Base-by-base conservation (phyloP, 371 early-diverging fungal genomes). In the Actinomortierella wolfii region DNA sequence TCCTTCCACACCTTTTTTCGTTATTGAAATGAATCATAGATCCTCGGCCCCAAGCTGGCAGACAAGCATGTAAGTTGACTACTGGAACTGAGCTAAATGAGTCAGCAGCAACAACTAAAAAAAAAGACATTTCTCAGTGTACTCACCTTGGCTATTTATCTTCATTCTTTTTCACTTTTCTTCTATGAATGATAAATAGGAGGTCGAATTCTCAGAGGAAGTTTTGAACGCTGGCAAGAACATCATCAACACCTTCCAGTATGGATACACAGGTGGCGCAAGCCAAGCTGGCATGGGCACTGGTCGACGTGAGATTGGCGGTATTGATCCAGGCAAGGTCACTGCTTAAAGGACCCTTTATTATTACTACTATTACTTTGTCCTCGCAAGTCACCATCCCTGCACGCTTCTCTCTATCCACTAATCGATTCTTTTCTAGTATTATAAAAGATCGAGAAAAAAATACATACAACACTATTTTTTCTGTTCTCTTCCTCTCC, bases 41-140 rank as follows among this genome's bases (percentile, higher is more conserved):
- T 78, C 59, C 63, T 93, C 51, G 94, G 94, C 0, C 93, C 93
- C 14, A 89, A 89, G 67, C 78, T 94, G 54, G 84, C 91, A 6
- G 91, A 91, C 45, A 89, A 86, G 71, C 87, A 79, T 53, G 82
- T 77, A 67, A 56, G 70, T 59, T 15, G 6, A 18, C 9, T 18
- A 42, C 9, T n/a, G 6, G 20, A n/a, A 2, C 14, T 0, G 26
- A 26, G 4, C 23, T 25, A 17, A 40, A 11, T 51, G 24, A 28
- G 28, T 24, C 51, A 25, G 26, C 24, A 24, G 28, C 24, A 29
- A 51, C 14, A 51, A 9, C 2, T 11, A 34, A 25, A 51, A 51
- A 29, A 15, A 25, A 25, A 26, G 3, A 44, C 21, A 42, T 23
- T 14, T 20, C 42, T 17, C 21, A 23, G 24, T 24, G 21, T 39